phyloP scores from a whole-genome alignment of 1,284 basidiomycete genomes.

The Irpex rosettiformis region DNA sequence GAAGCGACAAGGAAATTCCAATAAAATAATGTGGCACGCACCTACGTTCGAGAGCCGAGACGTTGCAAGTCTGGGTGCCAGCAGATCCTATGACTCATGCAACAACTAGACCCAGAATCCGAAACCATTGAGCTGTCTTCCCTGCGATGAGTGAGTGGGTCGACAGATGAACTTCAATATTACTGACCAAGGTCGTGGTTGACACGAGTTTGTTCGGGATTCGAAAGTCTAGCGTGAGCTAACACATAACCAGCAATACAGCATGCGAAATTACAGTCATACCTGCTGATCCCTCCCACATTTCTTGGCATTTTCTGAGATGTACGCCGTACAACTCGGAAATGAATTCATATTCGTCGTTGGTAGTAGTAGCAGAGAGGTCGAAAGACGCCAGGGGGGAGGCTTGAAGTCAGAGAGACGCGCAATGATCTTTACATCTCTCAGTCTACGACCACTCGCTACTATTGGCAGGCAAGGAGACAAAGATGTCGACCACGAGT shows the following conservation, averaged over 20 bases:
- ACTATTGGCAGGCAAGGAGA: too few relatives aligned
- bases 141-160: background rate
- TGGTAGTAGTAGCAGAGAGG: background rate
- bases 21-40: background rate
- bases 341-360: background rate
- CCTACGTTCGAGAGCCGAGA: background rate
- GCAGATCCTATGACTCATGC: background rate
- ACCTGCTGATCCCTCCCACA: background rate
- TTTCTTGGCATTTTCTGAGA: background rate
- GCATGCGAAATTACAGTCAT: background rate
- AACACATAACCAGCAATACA: too few relatives aligned
- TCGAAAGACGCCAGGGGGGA: background rate
- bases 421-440: background rate
- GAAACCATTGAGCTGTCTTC: background rate
- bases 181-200: background rate
- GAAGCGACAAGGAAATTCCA: too few relatives aligned
- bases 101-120: background rate
- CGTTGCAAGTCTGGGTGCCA: background rate
- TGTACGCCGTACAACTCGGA: background rate
- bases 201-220: background rate
- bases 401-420: too few relatives aligned
- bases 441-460: too few relatives aligned
- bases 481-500: slow-evolving; percentile 61
- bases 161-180: background rate
- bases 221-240: background rate